Evolutionary conservation across 163 green algal species (phyloP).

Genomic region (Scenedesmus sp.): DNA sequence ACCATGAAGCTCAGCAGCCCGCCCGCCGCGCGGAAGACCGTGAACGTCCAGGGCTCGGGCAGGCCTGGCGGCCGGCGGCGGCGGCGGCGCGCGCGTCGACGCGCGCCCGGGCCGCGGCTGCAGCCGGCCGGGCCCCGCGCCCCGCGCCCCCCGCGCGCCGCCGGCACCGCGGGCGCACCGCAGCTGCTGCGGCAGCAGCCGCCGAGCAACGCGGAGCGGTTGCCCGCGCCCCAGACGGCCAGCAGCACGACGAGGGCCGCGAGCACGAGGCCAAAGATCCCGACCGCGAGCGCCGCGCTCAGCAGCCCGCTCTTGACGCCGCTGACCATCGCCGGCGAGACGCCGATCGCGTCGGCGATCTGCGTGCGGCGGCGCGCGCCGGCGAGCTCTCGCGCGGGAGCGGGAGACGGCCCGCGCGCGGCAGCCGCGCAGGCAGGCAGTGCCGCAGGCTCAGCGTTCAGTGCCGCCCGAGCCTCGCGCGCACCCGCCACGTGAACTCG

Average conservation of each 20-base stretch:
- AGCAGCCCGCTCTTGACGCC: conserved; percentile 5
- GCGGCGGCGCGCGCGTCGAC: background rate
- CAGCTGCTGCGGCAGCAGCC: conserved; percentile 24
- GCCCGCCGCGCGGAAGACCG: conserved; percentile 1
- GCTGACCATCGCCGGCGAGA: background rate
- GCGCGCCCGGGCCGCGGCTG: background rate
- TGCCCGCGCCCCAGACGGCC: background rate
- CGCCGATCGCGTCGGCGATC: conserved; percentile 12
- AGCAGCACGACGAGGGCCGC: conserved; percentile 16
- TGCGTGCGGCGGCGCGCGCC: too few species aligned
- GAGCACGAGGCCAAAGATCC: conserved; percentile 1
- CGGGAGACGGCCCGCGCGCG: too few species aligned
- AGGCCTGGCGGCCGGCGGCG: conserved; percentile 2
- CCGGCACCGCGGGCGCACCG: too few species aligned
- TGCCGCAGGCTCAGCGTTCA: too few species aligned
- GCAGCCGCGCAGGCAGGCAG: too few species aligned
- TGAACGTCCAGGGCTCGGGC: conserved; percentile 27
- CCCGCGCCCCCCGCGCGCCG: too few species aligned
- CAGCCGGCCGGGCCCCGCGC: background rate
- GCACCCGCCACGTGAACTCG: conserved; percentile 11
- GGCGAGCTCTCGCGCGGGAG: too few species aligned
- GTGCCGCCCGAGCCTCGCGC: too few species aligned
- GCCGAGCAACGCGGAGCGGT: conserved; percentile 22
- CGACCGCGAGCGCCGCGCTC: conserved; percentile 14
- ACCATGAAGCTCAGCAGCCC: conserved; percentile 24